Conservation (phyloP, 2,329 filamentous ascomycete species). For the Neophaeococcomyces mojaviensis region DNA sequence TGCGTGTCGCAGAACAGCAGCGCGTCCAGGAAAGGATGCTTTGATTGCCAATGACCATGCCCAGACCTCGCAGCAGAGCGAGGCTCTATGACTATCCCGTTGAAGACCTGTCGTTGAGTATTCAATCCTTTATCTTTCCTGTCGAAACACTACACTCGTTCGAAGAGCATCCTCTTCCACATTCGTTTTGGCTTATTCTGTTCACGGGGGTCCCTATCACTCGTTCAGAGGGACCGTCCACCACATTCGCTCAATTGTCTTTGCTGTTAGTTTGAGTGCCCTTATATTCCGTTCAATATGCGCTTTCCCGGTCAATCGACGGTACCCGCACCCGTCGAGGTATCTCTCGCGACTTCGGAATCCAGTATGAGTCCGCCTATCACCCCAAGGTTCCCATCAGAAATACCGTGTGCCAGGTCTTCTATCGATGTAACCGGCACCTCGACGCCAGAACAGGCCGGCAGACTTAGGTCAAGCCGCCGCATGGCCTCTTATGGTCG, state of each 20-base stretch:
- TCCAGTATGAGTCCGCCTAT: neutral
- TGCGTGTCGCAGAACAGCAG: neutral
- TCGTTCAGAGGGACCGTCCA: neutral
- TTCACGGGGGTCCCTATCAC: constrained; percentile 1
- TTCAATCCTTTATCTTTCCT: neutral
- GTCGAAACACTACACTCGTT: neutral
- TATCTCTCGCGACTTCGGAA: neutral
- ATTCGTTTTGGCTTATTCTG: neutral
- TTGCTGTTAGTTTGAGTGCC: neutral
- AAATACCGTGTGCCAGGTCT: neutral
- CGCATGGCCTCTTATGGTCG: neutral
- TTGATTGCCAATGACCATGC: too few relatives aligned
- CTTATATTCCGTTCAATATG: neutral
- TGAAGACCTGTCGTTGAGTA: neutral
- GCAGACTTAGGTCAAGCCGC: neutral
- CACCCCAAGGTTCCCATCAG: neutral
- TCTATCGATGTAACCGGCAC: too few relatives aligned
- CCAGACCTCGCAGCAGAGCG: too few relatives aligned
- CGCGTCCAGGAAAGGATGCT: neutral
- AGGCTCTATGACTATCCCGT: neutral
- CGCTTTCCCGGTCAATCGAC: neutral
- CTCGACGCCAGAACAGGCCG: neutral
- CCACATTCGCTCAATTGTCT: neutral
- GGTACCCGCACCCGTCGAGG: neutral
- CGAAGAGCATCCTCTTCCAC: neutral